Base-by-base conservation (phyloP, 495 filamentous ascomycete species). In the Penicillium robsamsonii region DNA sequence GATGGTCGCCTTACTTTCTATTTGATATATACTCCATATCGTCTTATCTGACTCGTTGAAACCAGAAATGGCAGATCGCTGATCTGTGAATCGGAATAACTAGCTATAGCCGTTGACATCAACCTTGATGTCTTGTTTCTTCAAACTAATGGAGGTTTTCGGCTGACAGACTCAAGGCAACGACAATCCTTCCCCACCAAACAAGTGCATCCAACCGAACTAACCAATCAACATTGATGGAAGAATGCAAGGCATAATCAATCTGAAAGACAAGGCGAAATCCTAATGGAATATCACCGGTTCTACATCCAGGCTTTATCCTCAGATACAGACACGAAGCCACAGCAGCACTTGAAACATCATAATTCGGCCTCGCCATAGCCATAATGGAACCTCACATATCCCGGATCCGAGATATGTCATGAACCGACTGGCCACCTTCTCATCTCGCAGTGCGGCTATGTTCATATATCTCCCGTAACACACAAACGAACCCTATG, bases 401-500 rank as follows among this genome's bases (percentile, higher is more conserved):
- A 13, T 24, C 9, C 33, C 5, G 13, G 50, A 22, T 5, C 40
- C 17, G 15, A 50, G 5, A 3, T 48, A 38, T 50, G 8, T 13
- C 10, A 22, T 11, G 12, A 13, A 22, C 22, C 5, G 22, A 40
- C 40, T 44, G 18, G 27, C n/a, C 50, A 43, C 11, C 45, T 53
- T 51, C 20, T 2, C 29, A 44, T 25, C 4, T 35, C 41, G 6
- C 20, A 38, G 4, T 40, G 27, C 6, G 51, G 25, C 35, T 25
- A 31, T 44, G 37, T 46, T 20, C 46, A 3, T 18, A n/a, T 45
- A 37, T 17, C 20, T 30, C 4, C 22, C 2, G 45, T 56, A 15
- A 15, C 53, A 33, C 45, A 49, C 53, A 42, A 56, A 42, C 45
- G 45, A n/a, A 30, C 2, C 13, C 44, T n/a, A 30, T 27, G 15